phyloP scores from a whole-genome alignment of 805 yeast genomes.

The Nakazawaea peltata region DNA sequence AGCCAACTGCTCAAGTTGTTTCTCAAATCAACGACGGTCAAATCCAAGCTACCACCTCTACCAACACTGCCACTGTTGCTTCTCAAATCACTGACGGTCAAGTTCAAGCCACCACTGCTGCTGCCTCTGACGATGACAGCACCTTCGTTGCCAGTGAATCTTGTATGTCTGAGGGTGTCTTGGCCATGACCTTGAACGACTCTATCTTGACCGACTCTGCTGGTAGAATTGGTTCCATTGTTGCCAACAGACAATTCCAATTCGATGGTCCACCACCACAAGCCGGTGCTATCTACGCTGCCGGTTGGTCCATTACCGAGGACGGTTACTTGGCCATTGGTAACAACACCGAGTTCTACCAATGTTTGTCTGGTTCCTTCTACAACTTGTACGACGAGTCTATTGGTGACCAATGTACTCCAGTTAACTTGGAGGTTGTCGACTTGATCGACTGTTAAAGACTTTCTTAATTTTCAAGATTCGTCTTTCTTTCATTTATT shows the following conservation, averaged over 20 bases:
- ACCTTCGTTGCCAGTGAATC: slow-evolving; percentile 17
- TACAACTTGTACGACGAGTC: slow-evolving; percentile 48
- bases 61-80: slow-evolving; percentile 23
- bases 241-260: slow-evolving; percentile 58
- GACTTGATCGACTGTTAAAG: slow-evolving; percentile 36
- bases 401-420: slow-evolving; percentile 35
- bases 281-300: slow-evolving; percentile 47
- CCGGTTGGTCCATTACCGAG: slow-evolving; percentile 39
- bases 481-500: too few species aligned
- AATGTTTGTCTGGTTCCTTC: slow-evolving; percentile 49
- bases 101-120: slow-evolving; percentile 28
- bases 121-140: slow-evolving; percentile 11
- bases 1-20: slow-evolving; percentile 23
- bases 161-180: slow-evolving; percentile 28
- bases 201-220: slow-evolving; percentile 35
- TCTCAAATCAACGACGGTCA: slow-evolving; percentile 31
- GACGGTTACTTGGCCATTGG: slow-evolving; percentile 44
- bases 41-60: slow-evolving; percentile 26
- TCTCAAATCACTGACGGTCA: slow-evolving; percentile 44
- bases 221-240: slow-evolving; percentile 52
- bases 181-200: slow-evolving; percentile 33
- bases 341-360: slow-evolving; percentile 39
- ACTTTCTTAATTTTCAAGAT: too few species aligned
- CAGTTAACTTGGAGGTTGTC: slow-evolving; percentile 35
- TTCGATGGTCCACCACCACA: slow-evolving; percentile 62